A percentile compares a stretch with the other conserved stretches of the same genome.
Conservation (phyloP, 805 yeast species). For the Saccharomycopsis lassenensis region DNA sequence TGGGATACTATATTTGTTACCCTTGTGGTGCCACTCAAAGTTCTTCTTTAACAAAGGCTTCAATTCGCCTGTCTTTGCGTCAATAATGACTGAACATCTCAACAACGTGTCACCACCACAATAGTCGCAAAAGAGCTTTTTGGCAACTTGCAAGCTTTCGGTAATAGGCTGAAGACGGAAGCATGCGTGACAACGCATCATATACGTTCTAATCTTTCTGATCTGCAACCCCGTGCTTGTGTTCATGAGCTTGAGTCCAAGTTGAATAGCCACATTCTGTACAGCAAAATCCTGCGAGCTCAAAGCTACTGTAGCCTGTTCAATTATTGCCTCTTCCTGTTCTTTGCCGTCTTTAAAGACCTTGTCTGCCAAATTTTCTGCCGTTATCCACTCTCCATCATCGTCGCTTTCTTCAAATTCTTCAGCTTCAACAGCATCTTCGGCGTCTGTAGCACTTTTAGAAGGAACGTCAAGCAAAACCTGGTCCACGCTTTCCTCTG, state of each 20-base stretch:
- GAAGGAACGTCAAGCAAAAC: too few species aligned
- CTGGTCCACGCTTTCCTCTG: too few species aligned
- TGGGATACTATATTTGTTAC: conserved; percentile 70
- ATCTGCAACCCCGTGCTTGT: conserved; percentile 75
- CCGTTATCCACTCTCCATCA: conserved; percentile 91
- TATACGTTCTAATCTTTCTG: conserved; percentile 75
- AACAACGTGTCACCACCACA: conserved; percentile 92
- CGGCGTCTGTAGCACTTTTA: conserved; percentile 3
- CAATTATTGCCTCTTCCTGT: conserved; percentile 27
- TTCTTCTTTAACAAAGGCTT: conserved; percentile 83
- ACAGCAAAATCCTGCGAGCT: conserved; percentile 97
- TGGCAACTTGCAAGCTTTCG: conserved; percentile 60
- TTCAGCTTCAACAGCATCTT: conserved; percentile 13
- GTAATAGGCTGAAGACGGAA: conserved; percentile 74
- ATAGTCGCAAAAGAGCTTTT: conserved; percentile 80
- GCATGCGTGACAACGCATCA: conserved; percentile 97
- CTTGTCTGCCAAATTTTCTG: conserved; percentile 67
- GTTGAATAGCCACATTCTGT: conserved; percentile 87
- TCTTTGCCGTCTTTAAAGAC: conserved; percentile 62
- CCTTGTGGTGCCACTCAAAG: conserved; percentile 89
- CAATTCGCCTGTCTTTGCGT: conserved; percentile 65
- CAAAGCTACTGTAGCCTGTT: conserved; percentile 58
- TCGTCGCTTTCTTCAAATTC: conserved; percentile 45
- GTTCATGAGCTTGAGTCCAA: conserved; percentile 81
- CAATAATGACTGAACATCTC: conserved; percentile 84